A percentile compares a stretch with the other conserved stretches of the same genome.
These are phyloP conservation scores for Chiua sp. DNA, from an alignment of 1,284 basidiomycete genomes.

Conservation along the genomic window DNA sequence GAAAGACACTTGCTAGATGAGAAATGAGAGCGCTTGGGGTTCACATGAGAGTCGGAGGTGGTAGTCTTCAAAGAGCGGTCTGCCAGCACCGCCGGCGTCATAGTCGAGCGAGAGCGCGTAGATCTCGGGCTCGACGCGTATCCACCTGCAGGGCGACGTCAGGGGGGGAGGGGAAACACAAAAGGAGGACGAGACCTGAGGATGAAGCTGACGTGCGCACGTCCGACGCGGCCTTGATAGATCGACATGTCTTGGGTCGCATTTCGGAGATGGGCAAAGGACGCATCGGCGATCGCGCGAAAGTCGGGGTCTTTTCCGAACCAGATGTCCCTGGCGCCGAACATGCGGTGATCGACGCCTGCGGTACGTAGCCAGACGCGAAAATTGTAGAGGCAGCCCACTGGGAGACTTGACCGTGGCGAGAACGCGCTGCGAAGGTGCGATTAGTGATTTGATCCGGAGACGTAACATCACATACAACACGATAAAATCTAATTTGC, in stretches of 20 bases:
- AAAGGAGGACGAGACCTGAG: slow-evolving; percentile 44
- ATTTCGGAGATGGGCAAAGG: slow-evolving; percentile 52
- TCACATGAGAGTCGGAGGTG: slow-evolving; percentile 50
- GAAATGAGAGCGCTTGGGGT: slow-evolving; percentile 53
- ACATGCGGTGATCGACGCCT: slow-evolving; percentile 60
- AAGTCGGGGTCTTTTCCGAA: slow-evolving; percentile 66
- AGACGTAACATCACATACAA: slow-evolving; percentile 47
- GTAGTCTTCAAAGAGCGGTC: slow-evolving; percentile 52
- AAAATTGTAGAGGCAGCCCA: slow-evolving; percentile 53
- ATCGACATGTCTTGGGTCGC: slow-evolving; percentile 47
- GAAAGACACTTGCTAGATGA: slow-evolving; percentile 55
- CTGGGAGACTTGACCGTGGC: slow-evolving; percentile 55
- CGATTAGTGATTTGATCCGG: background rate
- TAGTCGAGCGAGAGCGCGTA: slow-evolving; percentile 62
- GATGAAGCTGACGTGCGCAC: slow-evolving; percentile 56
- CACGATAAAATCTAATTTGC: slow-evolving; percentile 56
- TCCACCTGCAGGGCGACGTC: slow-evolving; percentile 41
- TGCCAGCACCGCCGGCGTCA: slow-evolving; percentile 61
- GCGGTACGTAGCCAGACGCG: slow-evolving; percentile 63
- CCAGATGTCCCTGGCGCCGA: slow-evolving; percentile 64
- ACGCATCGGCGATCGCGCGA: slow-evolving; percentile 53
- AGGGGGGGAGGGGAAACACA: background rate
- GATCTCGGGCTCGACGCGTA: slow-evolving; percentile 42
- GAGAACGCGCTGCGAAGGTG: slow-evolving; percentile 55
- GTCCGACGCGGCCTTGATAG: slow-evolving; percentile 58